These are phyloP conservation scores for Penicillium polonicum DNA, from an alignment of 2,329 filamentous ascomycete genomes.

Conservation along the genomic window DNA sequence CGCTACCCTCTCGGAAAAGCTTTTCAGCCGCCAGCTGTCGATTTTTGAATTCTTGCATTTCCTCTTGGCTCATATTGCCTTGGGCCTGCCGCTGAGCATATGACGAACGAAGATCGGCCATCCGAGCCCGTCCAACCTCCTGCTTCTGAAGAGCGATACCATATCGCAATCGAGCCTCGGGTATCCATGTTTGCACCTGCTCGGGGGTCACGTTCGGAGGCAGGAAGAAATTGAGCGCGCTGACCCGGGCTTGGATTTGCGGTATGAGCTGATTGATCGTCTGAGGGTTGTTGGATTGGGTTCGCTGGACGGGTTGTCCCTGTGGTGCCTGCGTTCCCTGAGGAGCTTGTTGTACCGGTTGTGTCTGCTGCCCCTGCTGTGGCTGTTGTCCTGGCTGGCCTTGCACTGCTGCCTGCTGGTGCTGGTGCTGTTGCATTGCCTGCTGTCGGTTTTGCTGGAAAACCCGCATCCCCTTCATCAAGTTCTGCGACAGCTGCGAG, in stretches of 20 bases:
- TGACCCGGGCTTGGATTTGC: conserved; percentile 49
- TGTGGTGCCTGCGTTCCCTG: conserved; percentile 12
- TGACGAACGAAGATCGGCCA: conserved; percentile 43
- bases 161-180: conserved; percentile 48
- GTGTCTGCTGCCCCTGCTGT: conserved; percentile 5
- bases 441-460: conserved; percentile 45
- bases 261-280: conserved; percentile 45
- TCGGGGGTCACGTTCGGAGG: conserved; percentile 47
- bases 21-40: conserved; percentile 43
- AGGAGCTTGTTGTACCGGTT: conserved; percentile 13
- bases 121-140: conserved; percentile 46
- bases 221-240: conserved; percentile 44
- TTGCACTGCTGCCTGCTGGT: conserved; percentile 24
- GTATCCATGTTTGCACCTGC: conserved; percentile 47
- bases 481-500: conserved; percentile 49
- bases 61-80: conserved; percentile 43
- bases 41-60: conserved; percentile 45
- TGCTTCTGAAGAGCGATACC: conserved; percentile 51
- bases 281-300: conserved; percentile 40
- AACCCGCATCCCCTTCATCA: conserved; percentile 53
- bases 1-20: conserved; percentile 44
- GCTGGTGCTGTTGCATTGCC: conserved; percentile 24
- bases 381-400: conserved; percentile 17
- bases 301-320: conserved; percentile 29
- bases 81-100: conserved; percentile 39